Evolutionary conservation across 2,329 filamentous ascomycete genomes (phyloP).

Genomic region (Cordyceps pruinosa): DNA sequence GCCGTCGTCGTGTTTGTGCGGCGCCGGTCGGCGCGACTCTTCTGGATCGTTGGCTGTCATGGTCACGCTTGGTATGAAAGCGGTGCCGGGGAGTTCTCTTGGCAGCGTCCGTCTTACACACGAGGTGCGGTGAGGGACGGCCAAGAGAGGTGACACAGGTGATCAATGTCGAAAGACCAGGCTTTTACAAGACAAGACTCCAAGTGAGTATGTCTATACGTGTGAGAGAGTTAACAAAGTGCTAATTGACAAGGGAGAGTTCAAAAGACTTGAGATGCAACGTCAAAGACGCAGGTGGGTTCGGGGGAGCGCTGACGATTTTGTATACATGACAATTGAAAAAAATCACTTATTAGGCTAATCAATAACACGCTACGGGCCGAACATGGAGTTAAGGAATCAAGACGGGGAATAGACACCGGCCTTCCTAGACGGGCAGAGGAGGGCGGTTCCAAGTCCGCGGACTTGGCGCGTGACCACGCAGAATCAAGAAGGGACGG

Average conservation of each 20-base stretch:
- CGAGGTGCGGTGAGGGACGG: neutral
- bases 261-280: neutral
- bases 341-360: conserved; percentile 1
- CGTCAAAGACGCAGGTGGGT: neutral
- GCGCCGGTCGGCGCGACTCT: neutral
- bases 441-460: neutral
- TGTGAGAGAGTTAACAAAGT: neutral
- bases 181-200: no score
- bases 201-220: neutral
- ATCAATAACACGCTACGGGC: neutral
- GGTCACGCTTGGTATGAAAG: neutral
- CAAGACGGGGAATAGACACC: neutral
- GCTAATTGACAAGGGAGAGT: neutral
- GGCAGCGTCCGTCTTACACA: neutral
- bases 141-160: neutral
- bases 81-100: neutral
- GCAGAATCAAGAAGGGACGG: no score
- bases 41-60: neutral
- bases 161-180: neutral
- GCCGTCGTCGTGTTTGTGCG: neutral
- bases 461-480: neutral
- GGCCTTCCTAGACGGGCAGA: neutral
- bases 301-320: neutral
- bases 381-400: neutral
- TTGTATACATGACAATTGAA: neutral